Evolutionary conservation across 2,329 filamentous ascomycete genomes (phyloP), one percentile per base, ranked within the genome.

Genomic region (Pyrenochaeta sp.): DNA sequence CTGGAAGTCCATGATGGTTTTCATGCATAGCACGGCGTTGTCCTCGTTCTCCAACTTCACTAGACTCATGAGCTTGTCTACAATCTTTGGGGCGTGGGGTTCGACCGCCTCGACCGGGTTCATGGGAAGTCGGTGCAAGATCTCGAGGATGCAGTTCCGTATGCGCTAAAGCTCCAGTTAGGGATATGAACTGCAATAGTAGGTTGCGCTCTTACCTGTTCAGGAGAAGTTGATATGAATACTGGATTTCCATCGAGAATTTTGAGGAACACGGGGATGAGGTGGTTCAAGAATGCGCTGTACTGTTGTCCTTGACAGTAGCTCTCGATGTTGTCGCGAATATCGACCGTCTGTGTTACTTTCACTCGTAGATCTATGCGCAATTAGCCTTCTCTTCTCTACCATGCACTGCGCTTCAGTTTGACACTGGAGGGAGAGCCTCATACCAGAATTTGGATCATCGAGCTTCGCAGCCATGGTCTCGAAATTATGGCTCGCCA

Each of bases 1-100:
- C 81, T 96, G 90, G 54, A 97, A 87, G 67, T 99, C 94, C 77
- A 96, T 96, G 37, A 96, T 90, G 10, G 93, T 96, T 78, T 99
- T 99, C 75, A 99, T 90, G 69, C 93, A 96, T 51, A 99, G 77
- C n/a, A 95, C 90, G 2, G 93, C 94, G 79, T 99, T 99, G 53
- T 99, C 94, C 74, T 99, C 94, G 62, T 99, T 99, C 72, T 99
- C 94, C 28, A 85, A 87, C 58, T 87, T 86, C 47, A 97, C 91
- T 45, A 99, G 77, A 41, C 84, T 82, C 85, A 97, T 93, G 52
- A 97, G 81, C 55, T 96, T 81, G 66, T 96, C 92, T 47, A 96
- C 90, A 48, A 96, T 86, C 67, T 95, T 90, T 54, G 86, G 82
- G 26, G 93, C 92, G 71, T 93, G 95, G 1, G 87, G 88, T 69